Evolutionary conservation across 257 asterid genomes (phyloP), one percentile per base, ranked within the genome.

Genomic region (Craterostigma plantagineum): DNA sequence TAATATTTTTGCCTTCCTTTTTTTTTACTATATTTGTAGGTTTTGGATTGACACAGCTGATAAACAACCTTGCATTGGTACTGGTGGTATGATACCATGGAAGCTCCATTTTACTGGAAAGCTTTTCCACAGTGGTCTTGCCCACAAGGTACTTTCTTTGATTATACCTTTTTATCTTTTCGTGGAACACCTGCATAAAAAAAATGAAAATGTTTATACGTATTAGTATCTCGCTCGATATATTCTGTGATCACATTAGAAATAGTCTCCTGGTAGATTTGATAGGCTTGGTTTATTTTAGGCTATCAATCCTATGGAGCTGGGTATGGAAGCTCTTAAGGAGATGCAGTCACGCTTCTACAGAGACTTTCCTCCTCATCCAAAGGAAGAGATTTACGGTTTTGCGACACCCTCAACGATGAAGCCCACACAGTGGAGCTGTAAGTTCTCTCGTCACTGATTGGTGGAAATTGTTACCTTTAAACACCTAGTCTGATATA

Each of bases 41-140:
- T 87, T 73, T 69, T 87, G 98, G 98, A 87, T 87, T 50, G 98
- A 87, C 51, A 82, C 98, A 38, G 95, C 98, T n/a, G 98, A 87
- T 66, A 87, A 87, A 60, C 98, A 87, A 54, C 98, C 98, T 45
- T 87, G 98, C 71, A 74, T 87, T 57, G 98, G 98, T 52, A 87
- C 98, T 12, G 95, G 98, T 51, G 98, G 98, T 49, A 66, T 70
- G 87, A 79, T 87, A 58, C 95, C 95, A 10, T 87, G 98, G 95
- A 74, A 76, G 61, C 84, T 87, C 55, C 77, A 70, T 54, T 72
- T 74, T 43, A 50, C 70, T 7, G 97, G 97, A 45, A 87, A 87
- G 63, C 95, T 87, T 73, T 87, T 81, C 48, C 97, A 81, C 65
- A 87, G 97, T 63, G 97, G 97, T 65, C 79, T 87, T 0, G 56